phyloP scores from a whole-genome alignment of 2,329 filamentous ascomycete species.

The Didymella exigua region DNA sequence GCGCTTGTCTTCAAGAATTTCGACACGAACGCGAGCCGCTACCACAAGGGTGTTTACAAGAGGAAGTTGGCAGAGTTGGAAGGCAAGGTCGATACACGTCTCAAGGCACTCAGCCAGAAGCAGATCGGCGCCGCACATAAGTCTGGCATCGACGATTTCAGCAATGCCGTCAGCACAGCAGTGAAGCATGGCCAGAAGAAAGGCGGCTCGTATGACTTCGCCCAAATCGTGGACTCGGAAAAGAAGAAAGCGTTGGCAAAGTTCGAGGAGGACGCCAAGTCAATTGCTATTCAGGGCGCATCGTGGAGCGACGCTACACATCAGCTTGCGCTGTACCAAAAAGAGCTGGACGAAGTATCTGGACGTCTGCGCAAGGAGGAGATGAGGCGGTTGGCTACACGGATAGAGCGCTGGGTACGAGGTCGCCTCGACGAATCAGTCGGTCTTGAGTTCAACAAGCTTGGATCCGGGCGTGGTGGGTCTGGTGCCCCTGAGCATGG shows the following conservation, averaged over 20 bases:
- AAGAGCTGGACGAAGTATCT: conserved; percentile 90
- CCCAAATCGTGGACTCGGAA: conserved; percentile 85
- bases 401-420: conserved; percentile 92
- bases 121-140: conserved; percentile 91
- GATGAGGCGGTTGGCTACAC: conserved; percentile 88
- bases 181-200: conserved; percentile 95
- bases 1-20: conserved; percentile 80
- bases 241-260: conserved; percentile 75
- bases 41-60: conserved; percentile 93
- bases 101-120: conserved; percentile 87
- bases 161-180: conserved; percentile 80
- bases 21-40: conserved; percentile 86
- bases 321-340: conserved; percentile 79
- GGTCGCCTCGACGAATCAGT: conserved; percentile 85
- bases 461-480: conserved; percentile 85
- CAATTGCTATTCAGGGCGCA: conserved; percentile 76
- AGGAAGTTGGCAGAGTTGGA: conserved; percentile 86
- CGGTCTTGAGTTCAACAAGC: conserved; percentile 92
- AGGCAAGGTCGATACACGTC: conserved; percentile 81
- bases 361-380: conserved; percentile 87
- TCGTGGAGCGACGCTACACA: conserved; percentile 87
- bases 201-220: conserved; percentile 89
- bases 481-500: conserved; percentile 79
- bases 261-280: conserved; percentile 77
- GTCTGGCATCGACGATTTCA: conserved; percentile 80